Evolutionary conservation across 164 flowering plant genomes (phyloP).

Genomic region (Chloranthus sessilifolius): DNA sequence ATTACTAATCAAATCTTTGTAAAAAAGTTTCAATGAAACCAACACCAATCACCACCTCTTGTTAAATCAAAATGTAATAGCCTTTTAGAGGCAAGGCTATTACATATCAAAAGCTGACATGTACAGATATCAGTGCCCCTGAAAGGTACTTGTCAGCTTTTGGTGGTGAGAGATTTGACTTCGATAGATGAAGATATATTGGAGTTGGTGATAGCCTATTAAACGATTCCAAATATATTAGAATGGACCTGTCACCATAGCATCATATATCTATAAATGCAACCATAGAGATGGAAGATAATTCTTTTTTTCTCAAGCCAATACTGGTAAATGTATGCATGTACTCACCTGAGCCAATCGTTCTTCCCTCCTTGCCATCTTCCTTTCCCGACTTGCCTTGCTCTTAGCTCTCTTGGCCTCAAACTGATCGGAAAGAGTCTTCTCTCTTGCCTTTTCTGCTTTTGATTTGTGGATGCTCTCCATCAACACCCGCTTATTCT

Average conservation of each 20-base stretch:
- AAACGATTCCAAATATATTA: neutral
- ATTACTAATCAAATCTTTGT: too few relatives aligned
- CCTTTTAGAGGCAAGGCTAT: too few relatives aligned
- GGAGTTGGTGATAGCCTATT: neutral
- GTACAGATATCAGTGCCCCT: too few relatives aligned
- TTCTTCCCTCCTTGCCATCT: slow-evolving; percentile 45
- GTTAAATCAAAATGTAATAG: too few relatives aligned
- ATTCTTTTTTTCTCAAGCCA: neutral
- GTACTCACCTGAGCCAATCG: slow-evolving; percentile 35
- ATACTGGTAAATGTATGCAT: neutral
- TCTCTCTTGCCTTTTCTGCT: slow-evolving; percentile 51
- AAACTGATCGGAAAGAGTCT: slow-evolving; percentile 42
- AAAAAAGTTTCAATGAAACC: too few relatives aligned
- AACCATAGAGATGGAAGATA: neutral
- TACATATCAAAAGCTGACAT: too few relatives aligned
- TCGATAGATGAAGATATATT: neutral
- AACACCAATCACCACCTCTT: too few relatives aligned
- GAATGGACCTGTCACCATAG: neutral
- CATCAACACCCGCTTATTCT: slow-evolving; percentile 54
- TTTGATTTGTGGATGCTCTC: slow-evolving; percentile 47
- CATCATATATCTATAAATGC: neutral
- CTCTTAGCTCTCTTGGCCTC: slow-evolving; percentile 47
- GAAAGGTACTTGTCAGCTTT: neutral
- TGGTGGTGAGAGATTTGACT: too few relatives aligned
- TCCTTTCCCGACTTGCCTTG: slow-evolving; percentile 49